phyloP scores from a whole-genome alignment of 179 eudicot species.

The Drosera spatulata region DNA sequence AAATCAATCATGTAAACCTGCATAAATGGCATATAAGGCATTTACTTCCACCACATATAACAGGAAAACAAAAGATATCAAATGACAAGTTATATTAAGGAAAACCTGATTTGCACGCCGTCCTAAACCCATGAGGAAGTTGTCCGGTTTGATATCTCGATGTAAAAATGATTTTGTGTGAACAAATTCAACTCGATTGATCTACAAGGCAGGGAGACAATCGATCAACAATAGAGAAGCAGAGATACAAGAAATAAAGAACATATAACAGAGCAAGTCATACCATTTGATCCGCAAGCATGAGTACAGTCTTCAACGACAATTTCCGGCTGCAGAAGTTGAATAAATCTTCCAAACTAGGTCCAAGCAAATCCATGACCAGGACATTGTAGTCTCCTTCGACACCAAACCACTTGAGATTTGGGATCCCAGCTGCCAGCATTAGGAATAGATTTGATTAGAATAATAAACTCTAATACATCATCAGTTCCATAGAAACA shows the following conservation, averaged over 20 bases:
- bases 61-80: not conserved
- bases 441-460: slow-evolving; percentile 1
- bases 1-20: slow-evolving; percentile 69
- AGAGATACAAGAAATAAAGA: slow-evolving; percentile 1
- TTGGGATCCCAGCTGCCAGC: slow-evolving; percentile 62
- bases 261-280: slow-evolving; percentile 2
- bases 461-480: not conserved
- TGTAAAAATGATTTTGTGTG: slow-evolving; percentile 74
- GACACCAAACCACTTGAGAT: slow-evolving; percentile 57
- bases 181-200: slow-evolving; percentile 73
- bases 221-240: not conserved
- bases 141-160: slow-evolving; percentile 86
- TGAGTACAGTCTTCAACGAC: not conserved
- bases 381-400: slow-evolving; percentile 76
- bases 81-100: not conserved
- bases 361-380: slow-evolving; percentile 47
- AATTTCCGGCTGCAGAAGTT: too few relatives aligned
- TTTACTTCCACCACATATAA: not conserved
- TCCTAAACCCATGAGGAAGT: slow-evolving; percentile 88
- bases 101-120: slow-evolving; percentile 80
- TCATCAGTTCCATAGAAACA: too few relatives aligned
- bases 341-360: too few relatives aligned
- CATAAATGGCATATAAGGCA: not conserved
- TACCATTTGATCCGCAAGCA: slow-evolving; percentile 90
- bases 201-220: slow-evolving; percentile 19